Conservation (phyloP, 345 rosid species). For the Corchorus capsularis region DNA sequence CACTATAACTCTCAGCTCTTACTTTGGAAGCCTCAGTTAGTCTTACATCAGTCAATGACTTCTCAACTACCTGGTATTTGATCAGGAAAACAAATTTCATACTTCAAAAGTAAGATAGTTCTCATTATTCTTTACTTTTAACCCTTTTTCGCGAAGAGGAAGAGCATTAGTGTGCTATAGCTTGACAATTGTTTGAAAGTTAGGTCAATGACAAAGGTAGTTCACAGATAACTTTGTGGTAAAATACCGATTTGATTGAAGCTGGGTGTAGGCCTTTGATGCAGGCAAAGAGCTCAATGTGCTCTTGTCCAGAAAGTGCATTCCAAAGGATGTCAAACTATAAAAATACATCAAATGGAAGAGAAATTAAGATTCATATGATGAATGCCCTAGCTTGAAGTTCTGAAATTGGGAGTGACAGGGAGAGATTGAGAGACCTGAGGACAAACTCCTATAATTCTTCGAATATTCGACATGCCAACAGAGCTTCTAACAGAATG, state of each 20-base stretch:
- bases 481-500: conserved; percentile 72
- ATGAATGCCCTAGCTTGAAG: not conserved
- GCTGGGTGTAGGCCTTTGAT: conserved; percentile 73
- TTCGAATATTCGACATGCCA: conserved; percentile 82
- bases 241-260: conserved; percentile 60
- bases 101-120: not conserved
- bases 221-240: not conserved
- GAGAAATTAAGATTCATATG: conserved; percentile 12
- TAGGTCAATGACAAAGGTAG: not conserved
- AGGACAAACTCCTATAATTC: conserved; percentile 87
- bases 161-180: not conserved
- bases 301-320: conserved; percentile 82
- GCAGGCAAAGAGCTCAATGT: conserved; percentile 77
- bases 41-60: conserved; percentile 69
- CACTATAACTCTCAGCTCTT: conserved; percentile 88
- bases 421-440: conserved; percentile 52
- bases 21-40: conserved; percentile 64
- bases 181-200: not conserved
- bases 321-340: conserved; percentile 96
- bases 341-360: conserved; percentile 14
- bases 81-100: conserved; percentile 10
- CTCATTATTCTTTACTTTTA: not conserved
- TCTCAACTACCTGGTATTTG: conserved; percentile 52
- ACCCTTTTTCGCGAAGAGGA: not conserved
- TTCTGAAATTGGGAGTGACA: not conserved